Evolutionary conservation across 2,329 filamentous ascomycete species (phyloP).

Genomic region (Alternaria triticimaculans): DNA sequence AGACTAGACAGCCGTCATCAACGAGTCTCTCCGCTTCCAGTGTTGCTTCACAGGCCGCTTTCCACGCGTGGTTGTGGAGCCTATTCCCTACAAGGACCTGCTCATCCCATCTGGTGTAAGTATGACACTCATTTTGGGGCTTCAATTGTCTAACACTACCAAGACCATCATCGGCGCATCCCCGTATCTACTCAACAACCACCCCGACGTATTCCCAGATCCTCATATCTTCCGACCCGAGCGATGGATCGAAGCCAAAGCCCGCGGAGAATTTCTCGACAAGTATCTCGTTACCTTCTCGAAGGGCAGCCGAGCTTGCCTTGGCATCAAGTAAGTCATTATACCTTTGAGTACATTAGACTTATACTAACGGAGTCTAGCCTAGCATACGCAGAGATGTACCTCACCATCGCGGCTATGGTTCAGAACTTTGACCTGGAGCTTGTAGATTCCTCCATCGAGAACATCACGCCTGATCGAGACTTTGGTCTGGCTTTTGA

Average conservation of each 20-base stretch:
- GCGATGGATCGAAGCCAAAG: constrained; percentile 22
- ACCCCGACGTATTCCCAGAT: constrained; percentile 30
- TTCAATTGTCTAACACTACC: background rate
- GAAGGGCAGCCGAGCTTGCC: constrained; percentile 48
- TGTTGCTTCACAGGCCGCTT: constrained; percentile 19
- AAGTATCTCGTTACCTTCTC: constrained; percentile 50
- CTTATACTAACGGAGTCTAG: constrained; percentile 18
- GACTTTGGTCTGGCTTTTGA: constrained; percentile 14
- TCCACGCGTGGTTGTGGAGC: constrained; percentile 22
- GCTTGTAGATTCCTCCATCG: constrained; percentile 17
- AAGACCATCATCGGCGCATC: constrained; percentile 33
- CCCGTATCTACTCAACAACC: constrained; percentile 22
- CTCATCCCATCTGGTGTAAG: constrained; percentile 25
- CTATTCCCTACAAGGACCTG: constrained; percentile 21
- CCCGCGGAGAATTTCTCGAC: constrained; percentile 25
- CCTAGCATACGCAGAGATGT: constrained; percentile 31
- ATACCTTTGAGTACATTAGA: no score
- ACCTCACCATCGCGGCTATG: constrained; percentile 16
- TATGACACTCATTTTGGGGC: background rate
- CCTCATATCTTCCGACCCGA: constrained; percentile 21
- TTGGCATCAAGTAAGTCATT: constrained; percentile 38
- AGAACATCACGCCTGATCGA: constrained; percentile 12
- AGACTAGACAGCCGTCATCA: constrained; percentile 15
- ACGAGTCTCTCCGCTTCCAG: constrained; percentile 15
- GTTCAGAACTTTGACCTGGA: constrained; percentile 23